These are phyloP conservation scores for Penicillium simplicissimum DNA, from an alignment of 495 filamentous ascomycete species.

Conservation along the genomic window DNA sequence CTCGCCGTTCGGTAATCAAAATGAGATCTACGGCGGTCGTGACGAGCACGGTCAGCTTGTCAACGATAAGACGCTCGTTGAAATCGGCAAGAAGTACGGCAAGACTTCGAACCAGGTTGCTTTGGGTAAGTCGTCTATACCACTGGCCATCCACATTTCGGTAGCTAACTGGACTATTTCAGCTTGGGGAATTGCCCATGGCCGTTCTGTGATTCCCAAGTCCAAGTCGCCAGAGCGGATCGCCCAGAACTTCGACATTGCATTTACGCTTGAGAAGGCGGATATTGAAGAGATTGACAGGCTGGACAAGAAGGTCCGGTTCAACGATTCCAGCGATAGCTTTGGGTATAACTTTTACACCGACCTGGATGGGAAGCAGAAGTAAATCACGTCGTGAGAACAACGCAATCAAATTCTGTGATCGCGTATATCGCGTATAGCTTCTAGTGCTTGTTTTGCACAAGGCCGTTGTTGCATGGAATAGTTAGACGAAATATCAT, in stretches of 20 bases:
- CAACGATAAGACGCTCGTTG: conserved; percentile 59
- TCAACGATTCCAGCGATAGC: conserved; percentile 56
- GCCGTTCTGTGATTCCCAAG: conserved; percentile 68
- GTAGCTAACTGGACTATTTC: background rate
- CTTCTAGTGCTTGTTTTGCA: background rate
- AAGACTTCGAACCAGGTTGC: conserved; percentile 64
- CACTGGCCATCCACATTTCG: background rate
- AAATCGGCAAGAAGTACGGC: conserved; percentile 62
- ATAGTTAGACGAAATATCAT: no score
- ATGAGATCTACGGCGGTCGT: conserved; percentile 56
- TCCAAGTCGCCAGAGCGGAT: conserved; percentile 57
- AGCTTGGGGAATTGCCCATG: conserved; percentile 67
- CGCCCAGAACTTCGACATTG: conserved; percentile 55
- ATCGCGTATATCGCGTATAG: background rate
- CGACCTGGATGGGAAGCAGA: conserved; percentile 61
- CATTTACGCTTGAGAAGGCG: conserved; percentile 54
- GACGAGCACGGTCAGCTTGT: conserved; percentile 55
- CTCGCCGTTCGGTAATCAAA: conserved; percentile 72
- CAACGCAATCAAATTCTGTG: background rate
- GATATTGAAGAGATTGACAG: conserved; percentile 55
- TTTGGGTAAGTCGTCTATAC: conserved; percentile 28
- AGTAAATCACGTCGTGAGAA: background rate
- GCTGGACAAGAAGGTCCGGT: conserved; percentile 58
- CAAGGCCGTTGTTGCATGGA: background rate
- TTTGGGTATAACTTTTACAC: conserved; percentile 62